Conservation (phyloP, 495 filamentous ascomycete species). For the Aspergillus sclerotiicarbonarius region DNA sequence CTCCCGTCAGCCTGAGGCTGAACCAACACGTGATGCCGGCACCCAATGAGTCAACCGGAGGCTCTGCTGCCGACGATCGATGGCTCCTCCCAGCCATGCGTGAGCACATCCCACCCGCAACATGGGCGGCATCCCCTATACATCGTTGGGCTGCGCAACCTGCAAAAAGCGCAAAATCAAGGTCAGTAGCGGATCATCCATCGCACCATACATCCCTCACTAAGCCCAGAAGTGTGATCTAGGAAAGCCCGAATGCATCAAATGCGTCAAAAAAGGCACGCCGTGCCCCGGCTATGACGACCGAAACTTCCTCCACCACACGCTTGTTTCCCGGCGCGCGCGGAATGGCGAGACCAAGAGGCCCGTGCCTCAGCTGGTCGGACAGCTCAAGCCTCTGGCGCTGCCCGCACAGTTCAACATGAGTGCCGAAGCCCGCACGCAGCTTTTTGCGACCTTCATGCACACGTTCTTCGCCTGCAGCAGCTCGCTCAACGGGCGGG, state of each 20-base stretch:
- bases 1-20: too few species aligned
- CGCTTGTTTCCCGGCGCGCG: not conserved
- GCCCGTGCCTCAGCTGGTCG: not conserved
- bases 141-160: not conserved
- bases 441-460: not conserved
- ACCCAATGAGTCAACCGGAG: too few species aligned
- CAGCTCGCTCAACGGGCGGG: not conserved
- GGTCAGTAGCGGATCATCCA: too few species aligned
- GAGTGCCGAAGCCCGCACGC: not conserved
- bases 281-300: not conserved
- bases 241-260: not conserved
- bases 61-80: too few species aligned
- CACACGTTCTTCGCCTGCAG: not conserved
- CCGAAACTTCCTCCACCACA: not conserved
- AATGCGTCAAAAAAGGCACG: not conserved
- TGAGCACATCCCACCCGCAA: not conserved
- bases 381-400: not conserved
- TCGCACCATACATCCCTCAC: too few species aligned
- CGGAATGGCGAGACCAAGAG: not conserved
- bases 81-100: too few species aligned
- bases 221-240: not conserved
- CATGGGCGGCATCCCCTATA: not conserved
- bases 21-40: too few species aligned
- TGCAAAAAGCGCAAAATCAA: not conserved
- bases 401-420: not conserved